Evolutionary conservation across 306 rosid species (phyloP).

Genomic region (Quillaja saponaria): DNA sequence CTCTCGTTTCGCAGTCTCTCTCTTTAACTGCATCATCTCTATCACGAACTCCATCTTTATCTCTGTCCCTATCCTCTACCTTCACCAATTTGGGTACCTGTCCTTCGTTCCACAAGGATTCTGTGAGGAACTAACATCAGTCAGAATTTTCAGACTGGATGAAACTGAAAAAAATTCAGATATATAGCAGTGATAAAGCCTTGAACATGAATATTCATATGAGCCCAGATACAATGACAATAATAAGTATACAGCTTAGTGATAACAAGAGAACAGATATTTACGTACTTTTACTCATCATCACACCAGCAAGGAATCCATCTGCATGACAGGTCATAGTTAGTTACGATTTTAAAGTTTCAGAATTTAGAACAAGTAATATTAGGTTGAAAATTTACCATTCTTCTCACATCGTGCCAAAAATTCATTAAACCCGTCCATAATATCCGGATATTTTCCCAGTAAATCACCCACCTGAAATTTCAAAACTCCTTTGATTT

Average conservation of each 20-base stretch:
- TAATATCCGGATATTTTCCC: conserved; percentile 79
- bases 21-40: conserved; percentile 75
- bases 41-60: conserved; percentile 58
- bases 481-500: background rate
- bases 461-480: conserved; percentile 82
- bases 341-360: conserved; percentile 36
- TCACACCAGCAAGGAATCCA: conserved; percentile 96
- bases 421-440: conserved; percentile 92
- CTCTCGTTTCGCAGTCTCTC: conserved; percentile 76
- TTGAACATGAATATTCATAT: conserved; percentile 7
- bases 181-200: conserved; percentile 10
- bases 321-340: conserved; percentile 63
- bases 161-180: conserved; percentile 24
- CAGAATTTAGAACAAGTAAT: conserved; percentile 31
- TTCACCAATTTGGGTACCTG: conserved; percentile 58
- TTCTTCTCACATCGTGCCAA: conserved; percentile 85
- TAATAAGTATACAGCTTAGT: conserved; percentile 21
- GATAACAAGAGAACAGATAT: conserved; percentile 32
- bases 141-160: conserved; percentile 24
- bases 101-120: conserved; percentile 83
- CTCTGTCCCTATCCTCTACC: conserved; percentile 78
- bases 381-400: conserved; percentile 56
- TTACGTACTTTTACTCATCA: conserved; percentile 91
- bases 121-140: conserved; percentile 48
- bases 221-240: conserved; percentile 22